Conservation (phyloP, 495 filamentous ascomycete species). For the Evernia prunastri region DNA sequence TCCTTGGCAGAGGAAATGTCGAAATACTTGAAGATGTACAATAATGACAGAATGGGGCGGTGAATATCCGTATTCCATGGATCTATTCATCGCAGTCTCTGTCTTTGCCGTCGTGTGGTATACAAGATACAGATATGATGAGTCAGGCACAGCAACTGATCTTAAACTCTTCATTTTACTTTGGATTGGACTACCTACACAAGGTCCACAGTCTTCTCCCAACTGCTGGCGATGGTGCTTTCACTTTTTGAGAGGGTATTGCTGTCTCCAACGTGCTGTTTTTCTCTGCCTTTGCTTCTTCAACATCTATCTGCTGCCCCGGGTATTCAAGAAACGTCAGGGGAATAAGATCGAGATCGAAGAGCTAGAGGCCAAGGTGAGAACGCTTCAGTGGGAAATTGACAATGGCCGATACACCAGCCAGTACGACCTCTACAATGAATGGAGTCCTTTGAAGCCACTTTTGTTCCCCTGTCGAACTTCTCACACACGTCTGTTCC, state of each 20-base stretch:
- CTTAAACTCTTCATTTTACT: slow-evolving; percentile 1
- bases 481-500: slow-evolving; percentile 55
- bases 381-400: background rate
- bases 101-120: slow-evolving; percentile 12
- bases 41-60: background rate
- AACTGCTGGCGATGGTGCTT: background rate
- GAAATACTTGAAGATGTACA: background rate
- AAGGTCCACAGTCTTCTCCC: background rate
- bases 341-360: background rate
- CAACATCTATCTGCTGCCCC: background rate
- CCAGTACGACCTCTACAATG: background rate
- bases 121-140: slow-evolving; percentile 10
- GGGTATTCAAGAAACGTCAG: background rate
- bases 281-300: background rate
- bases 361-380: background rate
- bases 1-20: background rate
- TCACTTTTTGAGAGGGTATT: slow-evolving; percentile 2
- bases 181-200: background rate
- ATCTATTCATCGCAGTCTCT: background rate
- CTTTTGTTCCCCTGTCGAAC: slow-evolving; percentile 55
- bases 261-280: background rate
- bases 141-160: background rate
- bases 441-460: slow-evolving; percentile 27
- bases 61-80: slow-evolving; percentile 2
- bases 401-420: background rate